phyloP scores from a whole-genome alignment of 1,284 basidiomycete species.

The Rugosomyces carneus region DNA sequence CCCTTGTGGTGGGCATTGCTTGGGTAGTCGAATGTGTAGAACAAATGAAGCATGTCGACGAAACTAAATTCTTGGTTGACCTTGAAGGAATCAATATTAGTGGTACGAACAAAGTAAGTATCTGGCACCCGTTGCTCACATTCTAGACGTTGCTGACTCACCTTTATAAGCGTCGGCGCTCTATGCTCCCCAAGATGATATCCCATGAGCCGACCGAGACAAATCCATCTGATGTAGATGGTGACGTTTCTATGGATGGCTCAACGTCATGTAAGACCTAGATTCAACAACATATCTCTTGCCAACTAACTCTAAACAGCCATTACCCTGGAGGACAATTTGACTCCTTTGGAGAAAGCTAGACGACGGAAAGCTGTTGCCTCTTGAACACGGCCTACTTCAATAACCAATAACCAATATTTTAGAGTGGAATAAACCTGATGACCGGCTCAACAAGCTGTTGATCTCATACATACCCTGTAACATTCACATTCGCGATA shows the following conservation, averaged over 20 bases:
- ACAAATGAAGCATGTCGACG: slow-evolving; percentile 57
- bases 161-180: slow-evolving; percentile 34
- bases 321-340: slow-evolving; percentile 13
- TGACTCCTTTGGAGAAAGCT: slow-evolving; percentile 19
- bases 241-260: slow-evolving; percentile 35
- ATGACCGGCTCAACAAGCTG: too few relatives aligned
- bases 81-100: slow-evolving; percentile 64
- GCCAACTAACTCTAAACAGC: slow-evolving; percentile 10
- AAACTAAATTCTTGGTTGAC: slow-evolving; percentile 63
- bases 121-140: background rate
- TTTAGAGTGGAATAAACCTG: too few relatives aligned
- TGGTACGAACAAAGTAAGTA: slow-evolving; percentile 56
- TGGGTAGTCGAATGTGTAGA: slow-evolving; percentile 90
- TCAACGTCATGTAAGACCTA: slow-evolving; percentile 40
- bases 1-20: slow-evolving; percentile 78
- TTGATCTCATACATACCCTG: too few relatives aligned
- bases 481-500: too few relatives aligned
- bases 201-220: slow-evolving; percentile 26
- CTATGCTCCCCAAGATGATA: slow-evolving; percentile 65
- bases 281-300: background rate
- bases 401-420: too few relatives aligned
- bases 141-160: slow-evolving; percentile 3
- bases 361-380: slow-evolving; percentile 13
- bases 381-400: background rate
- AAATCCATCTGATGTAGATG: slow-evolving; percentile 27